Base-by-base conservation (phyloP, 2,329 filamentous ascomycete genomes). In the Diaporthe aspalathi region DNA sequence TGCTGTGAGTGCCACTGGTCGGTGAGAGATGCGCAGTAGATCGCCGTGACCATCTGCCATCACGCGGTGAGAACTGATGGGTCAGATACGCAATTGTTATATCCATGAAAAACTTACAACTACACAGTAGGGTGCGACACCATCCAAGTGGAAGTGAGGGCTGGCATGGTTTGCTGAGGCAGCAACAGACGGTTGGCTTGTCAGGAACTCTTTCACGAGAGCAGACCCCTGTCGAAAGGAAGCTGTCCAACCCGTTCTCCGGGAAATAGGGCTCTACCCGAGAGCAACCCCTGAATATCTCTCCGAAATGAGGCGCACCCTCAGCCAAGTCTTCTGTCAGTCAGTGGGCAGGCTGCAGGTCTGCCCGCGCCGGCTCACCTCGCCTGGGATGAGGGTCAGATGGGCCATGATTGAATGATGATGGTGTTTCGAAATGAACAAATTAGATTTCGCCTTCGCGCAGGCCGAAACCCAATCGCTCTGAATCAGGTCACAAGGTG, bases 401-500 rank as follows among this genome's bases (percentile, higher is more conserved):
- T 24, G 20, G 27, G 60, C 45, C n/a, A 20, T 35, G 29, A 24
- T 9, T 38, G 45, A 38, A 50, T 27, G 29, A 65, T 50, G 60
- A 50, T 65, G 60, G 60, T 24, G 60, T 65, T 65, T 65, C 60
- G 60, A 65, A 65, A 65, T 65, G 29, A 65, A 65, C 29, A 65
- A 65, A 65, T 65, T 65, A 49, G 60, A 65, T 38, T 65, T 50
- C 14, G 60, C 43, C 60, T 20, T 50, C 40, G 60, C 45, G 29
- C 60, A 65, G 29, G 60, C 60, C 60, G 60, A 65, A 65, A 65
- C 43, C 43, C 60, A 65, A 65, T 65, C 29, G 60, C 60, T 38
- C 60, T 65, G 45, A 50, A 65, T 65, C 60, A 65, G 45, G 60
- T 49, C 60, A 63, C 27, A 9, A 17, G 27, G n/a, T 43, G 43